phyloP scores from a whole-genome alignment of 2,329 filamentous ascomycete genomes.

The Penicillium sp. region DNA sequence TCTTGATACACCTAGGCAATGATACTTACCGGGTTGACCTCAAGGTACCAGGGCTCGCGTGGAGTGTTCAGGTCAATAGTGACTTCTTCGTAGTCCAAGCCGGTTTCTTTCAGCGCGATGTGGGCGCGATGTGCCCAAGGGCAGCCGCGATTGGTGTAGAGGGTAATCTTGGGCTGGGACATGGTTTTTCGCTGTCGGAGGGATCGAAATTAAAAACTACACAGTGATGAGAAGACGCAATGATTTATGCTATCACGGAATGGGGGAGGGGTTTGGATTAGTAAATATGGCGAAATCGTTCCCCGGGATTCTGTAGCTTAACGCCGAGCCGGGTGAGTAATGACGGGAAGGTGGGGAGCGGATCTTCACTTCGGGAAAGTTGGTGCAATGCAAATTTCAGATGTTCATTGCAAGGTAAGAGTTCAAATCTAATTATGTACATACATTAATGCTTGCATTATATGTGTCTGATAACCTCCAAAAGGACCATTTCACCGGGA shows the following conservation, averaged over 20 bases:
- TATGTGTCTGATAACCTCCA: slow-evolving; percentile 19
- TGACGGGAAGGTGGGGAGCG: slow-evolving; percentile 12
- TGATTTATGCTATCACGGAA: slow-evolving; percentile 17
- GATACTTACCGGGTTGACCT: slow-evolving; percentile 63
- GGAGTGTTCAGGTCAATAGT: slow-evolving; percentile 69
- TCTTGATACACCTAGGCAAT: background rate
- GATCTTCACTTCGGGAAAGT: background rate
- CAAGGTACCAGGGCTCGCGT: slow-evolving; percentile 69
- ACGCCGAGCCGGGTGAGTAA: slow-evolving; percentile 15
- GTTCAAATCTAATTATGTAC: slow-evolving; percentile 29
- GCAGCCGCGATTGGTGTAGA: slow-evolving; percentile 70
- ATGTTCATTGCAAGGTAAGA: slow-evolving; percentile 14
- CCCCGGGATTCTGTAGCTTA: slow-evolving; percentile 4
- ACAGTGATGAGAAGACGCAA: slow-evolving; percentile 10
- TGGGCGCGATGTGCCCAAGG: slow-evolving; percentile 75
- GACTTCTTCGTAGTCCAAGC: slow-evolving; percentile 66
- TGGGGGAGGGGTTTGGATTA: slow-evolving; percentile 24
- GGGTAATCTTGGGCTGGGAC: slow-evolving; percentile 53
- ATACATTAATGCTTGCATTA: slow-evolving; percentile 31
- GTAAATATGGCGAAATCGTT: slow-evolving; percentile 22
- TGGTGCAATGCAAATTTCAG: slow-evolving; percentile 13
- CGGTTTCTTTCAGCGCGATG: slow-evolving; percentile 66
- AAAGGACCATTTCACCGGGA: slow-evolving; percentile 8
- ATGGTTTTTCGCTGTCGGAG: slow-evolving; percentile 19
- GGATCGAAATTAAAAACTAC: background rate